These are phyloP conservation scores for Macrolepiota dolichaula DNA, from an alignment of 768 basidiomycete genomes.

Conservation along the genomic window DNA sequence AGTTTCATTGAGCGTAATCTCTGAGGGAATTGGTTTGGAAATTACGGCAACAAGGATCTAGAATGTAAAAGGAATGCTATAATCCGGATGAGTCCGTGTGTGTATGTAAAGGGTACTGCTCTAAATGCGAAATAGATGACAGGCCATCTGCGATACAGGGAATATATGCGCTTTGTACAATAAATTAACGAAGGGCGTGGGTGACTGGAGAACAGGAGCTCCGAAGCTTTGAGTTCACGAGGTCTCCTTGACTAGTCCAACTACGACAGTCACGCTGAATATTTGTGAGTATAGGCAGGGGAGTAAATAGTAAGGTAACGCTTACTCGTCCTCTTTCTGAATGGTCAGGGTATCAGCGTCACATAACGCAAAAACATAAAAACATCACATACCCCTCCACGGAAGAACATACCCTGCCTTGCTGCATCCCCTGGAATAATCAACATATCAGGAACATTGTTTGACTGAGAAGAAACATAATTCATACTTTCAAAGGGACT, in stretches of 20 bases:
- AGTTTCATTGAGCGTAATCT: conserved; percentile 75
- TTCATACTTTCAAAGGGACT: conserved; percentile 75
- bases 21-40: conserved; percentile 23
- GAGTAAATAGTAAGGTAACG: conserved; percentile 8
- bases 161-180: conserved; percentile 12
- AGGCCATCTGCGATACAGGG: conserved; percentile 13
- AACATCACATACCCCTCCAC: conserved; percentile 65
- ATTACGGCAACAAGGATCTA: conserved; percentile 1
- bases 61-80: conserved; percentile 5
- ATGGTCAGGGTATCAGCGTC: conserved; percentile 12
- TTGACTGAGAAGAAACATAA: not conserved
- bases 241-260: conserved; percentile 66
- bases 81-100: conserved; percentile 1
- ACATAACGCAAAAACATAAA: conserved; percentile 3
- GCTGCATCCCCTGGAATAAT: conserved; percentile 53
- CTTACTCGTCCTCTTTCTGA: conserved; percentile 83
- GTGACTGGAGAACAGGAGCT: not conserved
- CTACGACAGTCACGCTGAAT: conserved; percentile 65
- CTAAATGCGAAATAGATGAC: conserved; percentile 9
- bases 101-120: conserved; percentile 3
- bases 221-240: conserved; percentile 24
- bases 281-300: conserved; percentile 15
- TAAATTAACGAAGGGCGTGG: conserved; percentile 3
- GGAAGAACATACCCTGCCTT: conserved; percentile 59
- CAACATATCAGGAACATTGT: not conserved